These are phyloP conservation scores for Jackrogersella multiformis DNA, from an alignment of 495 filamentous ascomycete species.

Conservation along the genomic window DNA sequence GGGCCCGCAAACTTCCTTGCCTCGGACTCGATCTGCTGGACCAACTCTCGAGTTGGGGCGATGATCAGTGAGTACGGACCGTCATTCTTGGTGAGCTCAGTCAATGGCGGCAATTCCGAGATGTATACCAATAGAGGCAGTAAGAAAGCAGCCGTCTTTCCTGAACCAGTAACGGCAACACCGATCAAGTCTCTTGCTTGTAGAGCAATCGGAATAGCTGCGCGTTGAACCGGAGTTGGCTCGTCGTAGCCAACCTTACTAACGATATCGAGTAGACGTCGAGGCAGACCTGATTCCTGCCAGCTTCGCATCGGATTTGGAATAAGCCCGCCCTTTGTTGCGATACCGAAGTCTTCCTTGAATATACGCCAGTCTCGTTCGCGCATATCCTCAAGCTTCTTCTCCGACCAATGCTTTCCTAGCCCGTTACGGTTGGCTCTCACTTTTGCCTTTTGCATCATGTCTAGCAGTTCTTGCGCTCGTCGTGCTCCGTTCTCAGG, in stretches of 20 bases:
- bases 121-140: constrained; percentile 97
- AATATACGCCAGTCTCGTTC: constrained; percentile 99
- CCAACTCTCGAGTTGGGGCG: constrained; percentile 97
- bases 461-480: constrained; percentile 84
- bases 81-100: constrained; percentile 91
- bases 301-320: constrained; percentile 98
- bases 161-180: constrained; percentile 97
- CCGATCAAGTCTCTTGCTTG: constrained; percentile 95
- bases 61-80: constrained; percentile 97
- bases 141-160: constrained; percentile 97
- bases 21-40: constrained; percentile 96
- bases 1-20: constrained; percentile 92
- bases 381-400: constrained; percentile 93
- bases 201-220: constrained; percentile 93
- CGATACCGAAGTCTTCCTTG: constrained; percentile 99
- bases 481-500: constrained; percentile 78
- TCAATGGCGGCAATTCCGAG: constrained; percentile 83
- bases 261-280: constrained; percentile 83
- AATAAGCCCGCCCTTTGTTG: constrained; percentile 86
- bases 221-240: constrained; percentile 90
- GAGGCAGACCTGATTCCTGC: constrained; percentile 85
- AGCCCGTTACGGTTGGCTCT: constrained; percentile 76
- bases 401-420: constrained; percentile 97
- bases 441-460: constrained; percentile 69
- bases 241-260: constrained; percentile 90